phyloP scores from a whole-genome alignment of 2,329 filamentous ascomycete species.

The Cytospora piceicola region DNA sequence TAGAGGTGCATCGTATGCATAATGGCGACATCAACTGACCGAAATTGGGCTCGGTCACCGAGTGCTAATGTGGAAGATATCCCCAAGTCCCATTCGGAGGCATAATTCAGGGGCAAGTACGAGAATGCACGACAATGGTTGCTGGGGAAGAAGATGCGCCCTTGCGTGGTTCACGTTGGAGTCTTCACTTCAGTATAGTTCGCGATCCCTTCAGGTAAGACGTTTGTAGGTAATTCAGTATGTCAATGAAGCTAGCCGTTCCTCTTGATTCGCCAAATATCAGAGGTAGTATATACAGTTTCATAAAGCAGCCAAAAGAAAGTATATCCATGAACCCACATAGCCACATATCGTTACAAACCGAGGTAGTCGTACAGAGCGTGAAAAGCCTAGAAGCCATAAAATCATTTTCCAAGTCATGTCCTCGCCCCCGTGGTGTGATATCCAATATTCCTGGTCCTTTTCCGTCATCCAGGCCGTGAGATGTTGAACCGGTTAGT shows the following conservation, averaged over 20 bases:
- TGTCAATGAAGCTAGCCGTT: neutral
- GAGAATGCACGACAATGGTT: neutral
- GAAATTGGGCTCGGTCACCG: conserved; percentile 10
- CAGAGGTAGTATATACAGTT: conserved; percentile 12
- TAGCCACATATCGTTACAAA: neutral
- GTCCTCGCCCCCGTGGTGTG: neutral
- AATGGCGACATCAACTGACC: conserved; percentile 2
- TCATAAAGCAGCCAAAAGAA: conserved; percentile 8
- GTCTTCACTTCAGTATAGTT: neutral
- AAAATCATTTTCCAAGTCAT: neutral
- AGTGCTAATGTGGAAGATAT: neutral
- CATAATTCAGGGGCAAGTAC: neutral
- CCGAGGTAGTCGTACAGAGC: conserved; percentile 17
- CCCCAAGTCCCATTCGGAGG: neutral
- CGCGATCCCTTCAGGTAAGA: neutral
- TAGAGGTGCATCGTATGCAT: conserved; percentile 15
- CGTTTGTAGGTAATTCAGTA: neutral
- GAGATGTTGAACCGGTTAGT: neutral
- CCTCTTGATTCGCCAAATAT: neutral
- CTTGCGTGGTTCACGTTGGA: neutral
- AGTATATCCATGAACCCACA: neutral
- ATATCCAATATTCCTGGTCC: neutral
- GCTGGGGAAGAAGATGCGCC: neutral
- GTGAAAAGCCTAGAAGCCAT: conserved; percentile 3
- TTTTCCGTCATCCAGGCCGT: neutral